Evolutionary conservation across 139 green algal species (phyloP).

Genomic region (Picochlorum sp.): DNA sequence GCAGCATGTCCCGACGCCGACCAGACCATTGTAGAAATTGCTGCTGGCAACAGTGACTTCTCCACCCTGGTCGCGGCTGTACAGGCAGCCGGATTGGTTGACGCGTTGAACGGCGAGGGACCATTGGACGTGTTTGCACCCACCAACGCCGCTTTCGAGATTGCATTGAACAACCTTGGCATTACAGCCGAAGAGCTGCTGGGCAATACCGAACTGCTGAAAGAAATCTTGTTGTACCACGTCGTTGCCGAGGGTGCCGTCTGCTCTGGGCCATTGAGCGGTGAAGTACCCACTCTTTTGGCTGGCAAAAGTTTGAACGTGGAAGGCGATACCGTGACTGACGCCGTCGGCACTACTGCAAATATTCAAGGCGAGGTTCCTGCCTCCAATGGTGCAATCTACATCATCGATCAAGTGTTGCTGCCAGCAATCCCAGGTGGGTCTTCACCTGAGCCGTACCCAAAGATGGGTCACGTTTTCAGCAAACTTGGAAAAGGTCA

Average conservation of each 20-base stretch:
- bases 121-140: conserved; percentile 36
- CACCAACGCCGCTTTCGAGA: conserved; percentile 36
- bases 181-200: conserved; percentile 24
- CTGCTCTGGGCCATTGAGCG: conserved; percentile 3
- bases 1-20: no score
- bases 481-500: no score
- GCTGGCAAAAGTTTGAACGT: neutral
- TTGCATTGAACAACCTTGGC: conserved; percentile 5
- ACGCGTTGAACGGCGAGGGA: conserved; percentile 9
- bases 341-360: neutral
- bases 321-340: neutral
- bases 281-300: conserved; percentile 4
- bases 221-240: conserved; percentile 27
- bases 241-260: conserved; percentile 19
- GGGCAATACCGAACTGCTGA: neutral
- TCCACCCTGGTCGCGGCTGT: conserved; percentile 5
- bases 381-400: conserved; percentile 11
- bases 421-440: neutral
- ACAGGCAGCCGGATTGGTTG: neutral
- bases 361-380: conserved; percentile 11
- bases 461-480: no score
- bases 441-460: neutral
- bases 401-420: conserved; percentile 11
- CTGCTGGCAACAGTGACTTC: conserved; percentile 3
- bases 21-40: conserved; percentile 6